Conservation (phyloP, 768 basidiomycete species). For the Russula abietina region DNA sequence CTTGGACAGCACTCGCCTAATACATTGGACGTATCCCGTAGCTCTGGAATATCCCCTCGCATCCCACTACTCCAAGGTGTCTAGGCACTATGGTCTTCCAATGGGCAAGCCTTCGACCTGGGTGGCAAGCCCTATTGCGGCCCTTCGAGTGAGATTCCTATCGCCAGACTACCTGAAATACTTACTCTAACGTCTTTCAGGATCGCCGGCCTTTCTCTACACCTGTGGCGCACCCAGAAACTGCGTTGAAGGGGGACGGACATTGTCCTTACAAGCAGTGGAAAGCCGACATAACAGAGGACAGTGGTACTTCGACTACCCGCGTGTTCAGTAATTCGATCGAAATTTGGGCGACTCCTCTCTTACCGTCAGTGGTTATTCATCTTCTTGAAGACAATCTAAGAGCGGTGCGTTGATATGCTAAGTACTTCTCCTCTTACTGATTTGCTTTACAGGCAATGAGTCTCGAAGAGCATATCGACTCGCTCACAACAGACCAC, state of each 20-base stretch:
- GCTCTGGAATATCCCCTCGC: not conserved
- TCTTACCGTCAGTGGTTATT: conserved; percentile 16
- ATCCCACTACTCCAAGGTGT: conserved; percentile 42
- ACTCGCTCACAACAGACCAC: conserved; percentile 6
- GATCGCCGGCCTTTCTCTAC: conserved; percentile 10
- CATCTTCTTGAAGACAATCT: conserved; percentile 18
- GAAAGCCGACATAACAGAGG: conserved; percentile 45
- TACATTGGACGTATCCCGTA: not conserved
- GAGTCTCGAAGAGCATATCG: conserved; percentile 18
- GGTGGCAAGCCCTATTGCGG: conserved; percentile 42
- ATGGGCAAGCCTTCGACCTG: conserved; percentile 37
- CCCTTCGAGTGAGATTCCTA: conserved; percentile 28
- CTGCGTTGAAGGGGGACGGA: not conserved
- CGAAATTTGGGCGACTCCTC: conserved; percentile 20
- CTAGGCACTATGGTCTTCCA: conserved; percentile 42
- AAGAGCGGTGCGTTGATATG: conserved; percentile 7
- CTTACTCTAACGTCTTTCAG: not conserved
- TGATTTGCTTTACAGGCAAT: conserved; percentile 7
- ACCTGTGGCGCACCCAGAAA: not conserved
- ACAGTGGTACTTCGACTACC: conserved; percentile 1
- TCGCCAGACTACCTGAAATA: not conserved
- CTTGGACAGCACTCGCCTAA: not conserved
- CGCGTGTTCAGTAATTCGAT: conserved; percentile 10
- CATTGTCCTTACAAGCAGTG: conserved; percentile 62
- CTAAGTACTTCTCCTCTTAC: not conserved